Conservation (phyloP, 306 rosid genomes). For the Mucuna pruriens region DNA sequence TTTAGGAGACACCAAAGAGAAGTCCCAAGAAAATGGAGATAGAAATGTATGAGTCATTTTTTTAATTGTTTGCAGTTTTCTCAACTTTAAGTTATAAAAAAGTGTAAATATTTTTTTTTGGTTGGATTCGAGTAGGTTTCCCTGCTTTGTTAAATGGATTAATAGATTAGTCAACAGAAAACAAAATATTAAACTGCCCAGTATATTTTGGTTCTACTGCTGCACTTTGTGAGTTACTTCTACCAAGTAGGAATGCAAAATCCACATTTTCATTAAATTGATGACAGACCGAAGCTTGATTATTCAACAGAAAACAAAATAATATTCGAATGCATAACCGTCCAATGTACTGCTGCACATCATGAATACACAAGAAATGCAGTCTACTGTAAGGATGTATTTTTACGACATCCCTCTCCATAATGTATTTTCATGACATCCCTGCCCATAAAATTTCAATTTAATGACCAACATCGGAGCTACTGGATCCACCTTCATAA, state of each 20-base stretch:
- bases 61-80: no score
- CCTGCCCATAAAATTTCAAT: slow-evolving; percentile 18
- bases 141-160: no score
- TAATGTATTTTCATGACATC: slow-evolving; percentile 6
- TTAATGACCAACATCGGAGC: background rate
- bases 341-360: background rate
- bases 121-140: no score
- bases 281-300: slow-evolving; percentile 17
- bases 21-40: no score
- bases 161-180: no score
- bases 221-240: background rate
- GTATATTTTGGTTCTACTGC: no score
- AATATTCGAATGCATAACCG: background rate
- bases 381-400: background rate
- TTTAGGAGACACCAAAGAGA: no score
- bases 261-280: background rate
- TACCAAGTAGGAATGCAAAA: background rate
- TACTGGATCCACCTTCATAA: background rate
- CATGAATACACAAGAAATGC: slow-evolving; percentile 22
- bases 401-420: slow-evolving; percentile 14
- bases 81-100: no score
- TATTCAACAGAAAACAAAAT: slow-evolving; percentile 8
- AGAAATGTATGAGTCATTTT: no score
- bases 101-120: no score
- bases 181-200: no score